Evolutionary conservation across 148 eudicot genomes (phyloP).

Genomic region (Vaccinium corymbosum): DNA sequence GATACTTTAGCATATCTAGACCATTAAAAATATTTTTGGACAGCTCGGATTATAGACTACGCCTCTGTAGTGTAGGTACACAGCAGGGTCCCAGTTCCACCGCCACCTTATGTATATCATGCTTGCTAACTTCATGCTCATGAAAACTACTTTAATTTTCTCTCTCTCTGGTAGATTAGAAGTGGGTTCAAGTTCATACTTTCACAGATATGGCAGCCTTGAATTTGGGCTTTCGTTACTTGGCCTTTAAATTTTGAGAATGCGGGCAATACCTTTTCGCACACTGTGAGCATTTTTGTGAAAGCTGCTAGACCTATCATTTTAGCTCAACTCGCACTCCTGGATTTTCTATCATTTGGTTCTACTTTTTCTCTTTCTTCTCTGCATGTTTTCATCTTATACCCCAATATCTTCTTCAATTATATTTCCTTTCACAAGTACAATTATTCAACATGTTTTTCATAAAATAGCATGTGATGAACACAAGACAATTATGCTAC

Average conservation of each 20-base stretch:
- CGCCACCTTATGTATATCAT: conserved; percentile 2
- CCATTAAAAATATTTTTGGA: no score
- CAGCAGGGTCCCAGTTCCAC: no score
- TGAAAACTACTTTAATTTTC: neutral
- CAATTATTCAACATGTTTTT: neutral
- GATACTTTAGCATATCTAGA: no score
- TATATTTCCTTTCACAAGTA: neutral
- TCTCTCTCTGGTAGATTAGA: neutral
- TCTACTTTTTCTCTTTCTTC: neutral
- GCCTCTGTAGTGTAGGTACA: no score
- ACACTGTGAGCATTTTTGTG: neutral
- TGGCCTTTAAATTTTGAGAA: conserved; percentile 13
- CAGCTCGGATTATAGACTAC: no score
- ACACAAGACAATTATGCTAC: neutral
- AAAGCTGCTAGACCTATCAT: conserved; percentile 15
- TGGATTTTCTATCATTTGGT: neutral
- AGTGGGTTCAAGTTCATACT: conserved; percentile 10
- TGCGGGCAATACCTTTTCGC: neutral
- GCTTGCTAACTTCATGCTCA: conserved; percentile 19
- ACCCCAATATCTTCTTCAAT: neutral
- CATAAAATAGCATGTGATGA: neutral
- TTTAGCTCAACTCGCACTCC: neutral
- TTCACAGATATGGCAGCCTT: conserved; percentile 1
- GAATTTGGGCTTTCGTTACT: conserved; percentile 10
- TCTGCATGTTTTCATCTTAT: neutral